Evolutionary conservation across 495 filamentous ascomycete species (phyloP).

Genomic region (Xylaria palmicola): DNA sequence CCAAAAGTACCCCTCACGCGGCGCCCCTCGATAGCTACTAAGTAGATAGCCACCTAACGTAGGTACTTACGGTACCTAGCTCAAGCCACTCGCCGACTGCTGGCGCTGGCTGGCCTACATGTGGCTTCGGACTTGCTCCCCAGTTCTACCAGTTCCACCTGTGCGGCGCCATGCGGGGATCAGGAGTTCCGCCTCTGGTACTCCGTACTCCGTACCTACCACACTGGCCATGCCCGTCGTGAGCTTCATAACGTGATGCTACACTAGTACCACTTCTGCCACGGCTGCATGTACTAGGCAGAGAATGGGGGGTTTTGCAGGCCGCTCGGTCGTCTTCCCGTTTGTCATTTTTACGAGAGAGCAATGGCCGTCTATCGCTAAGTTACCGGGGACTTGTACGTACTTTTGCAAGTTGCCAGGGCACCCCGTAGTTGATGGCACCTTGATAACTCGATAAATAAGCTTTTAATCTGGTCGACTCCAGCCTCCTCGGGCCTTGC

Average conservation of each 20-base stretch:
- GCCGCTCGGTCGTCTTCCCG: neutral
- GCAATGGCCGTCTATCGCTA: neutral
- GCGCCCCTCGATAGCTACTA: no score
- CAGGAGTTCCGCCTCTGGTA: neutral
- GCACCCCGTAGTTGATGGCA: neutral
- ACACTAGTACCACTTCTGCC: neutral
- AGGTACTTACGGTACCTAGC: no score
- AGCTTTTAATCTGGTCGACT: neutral
- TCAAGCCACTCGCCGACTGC: neutral
- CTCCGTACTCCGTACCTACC: no score
- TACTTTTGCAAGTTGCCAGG: neutral
- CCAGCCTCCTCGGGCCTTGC: neutral
- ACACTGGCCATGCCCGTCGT: neutral
- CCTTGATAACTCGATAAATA: neutral
- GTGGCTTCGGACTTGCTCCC: neutral
- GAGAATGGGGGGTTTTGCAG: neutral
- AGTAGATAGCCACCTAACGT: no score
- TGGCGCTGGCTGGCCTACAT: neutral
- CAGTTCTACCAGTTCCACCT: neutral
- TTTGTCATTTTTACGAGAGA: constrained; percentile 13
- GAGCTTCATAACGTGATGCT: neutral
- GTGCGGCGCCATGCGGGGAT: constrained; percentile 2
- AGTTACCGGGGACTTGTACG: no score
- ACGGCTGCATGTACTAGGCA: neutral
- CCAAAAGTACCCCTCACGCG: constrained; percentile 7